Base-by-base conservation (phyloP, 345 rosid species). In the Gossypium anomalum region DNA sequence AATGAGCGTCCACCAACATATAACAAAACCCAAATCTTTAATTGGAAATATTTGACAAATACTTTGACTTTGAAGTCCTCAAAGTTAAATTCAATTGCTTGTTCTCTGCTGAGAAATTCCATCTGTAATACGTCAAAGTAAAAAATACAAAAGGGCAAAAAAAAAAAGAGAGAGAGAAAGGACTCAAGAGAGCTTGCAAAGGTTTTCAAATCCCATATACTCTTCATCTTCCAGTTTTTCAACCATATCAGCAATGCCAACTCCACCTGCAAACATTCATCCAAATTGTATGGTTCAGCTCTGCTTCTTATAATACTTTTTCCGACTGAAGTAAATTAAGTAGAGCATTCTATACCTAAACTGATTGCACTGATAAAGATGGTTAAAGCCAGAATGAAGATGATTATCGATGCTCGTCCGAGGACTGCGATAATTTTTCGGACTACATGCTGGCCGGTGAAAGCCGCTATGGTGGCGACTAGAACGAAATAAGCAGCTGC, bases 191-290 rank as follows among this genome's bases (percentile, higher is more conserved):
- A 75, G 78, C 48, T 76, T 41, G 73, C 94, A 90, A 23, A 90
- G 85, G 78, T 84, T 83, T 65, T 90, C 85, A 67, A 90, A 90
- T 8, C 94, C 94, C 94, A 90, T 88, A 25, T 90, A 90, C 56
- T 90, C 92, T 16, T 71, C 59, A 57, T 85, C 87, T 76, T 75
- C 83, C 78, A 90, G 73, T 80, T 90, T 90, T 78, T 83, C 80
- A 5, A 90, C 82, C 90, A 90, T 86, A 76, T 85, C 78, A 14
- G 81, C 83, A 29, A 90, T 88, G 55, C 94, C 92, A 0, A 90
- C 89, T 27, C 94, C 94, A 59, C 94, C 94, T 89, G 83, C 60
- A 19, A 76, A 10, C 6, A 9, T 3, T 15, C 23, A 14, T 43
- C 2, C 12, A 69, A 41, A 49, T 25, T 48, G 13, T 25, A 23